Conservation (phyloP, 257 asterid species). For the Solanum tarijense region DNA sequence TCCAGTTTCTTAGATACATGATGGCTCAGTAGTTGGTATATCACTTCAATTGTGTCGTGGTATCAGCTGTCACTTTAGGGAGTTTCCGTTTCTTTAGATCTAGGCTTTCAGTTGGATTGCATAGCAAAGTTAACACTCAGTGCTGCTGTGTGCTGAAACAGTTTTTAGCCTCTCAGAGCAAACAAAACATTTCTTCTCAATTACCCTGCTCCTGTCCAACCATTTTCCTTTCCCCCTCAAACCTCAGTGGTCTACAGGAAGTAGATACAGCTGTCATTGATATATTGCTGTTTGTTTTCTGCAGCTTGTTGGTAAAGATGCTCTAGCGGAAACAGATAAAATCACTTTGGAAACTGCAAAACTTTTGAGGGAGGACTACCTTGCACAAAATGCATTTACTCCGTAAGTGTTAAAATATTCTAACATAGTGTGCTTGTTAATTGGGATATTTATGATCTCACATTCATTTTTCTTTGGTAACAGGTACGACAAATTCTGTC, state of each 20-base stretch:
- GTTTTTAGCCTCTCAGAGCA: not conserved
- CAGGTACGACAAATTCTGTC: slow-evolving; percentile 91
- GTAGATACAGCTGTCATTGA: not conserved
- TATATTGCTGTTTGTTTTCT: slow-evolving; percentile 11
- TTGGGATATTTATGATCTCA: not conserved
- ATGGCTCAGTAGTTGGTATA: not conserved
- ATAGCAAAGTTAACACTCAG: not conserved
- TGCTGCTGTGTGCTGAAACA: not conserved
- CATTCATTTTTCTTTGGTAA: slow-evolving; percentile 1
- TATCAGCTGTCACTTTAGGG: not conserved
- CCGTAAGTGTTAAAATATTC: slow-evolving; percentile 37
- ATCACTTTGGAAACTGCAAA: slow-evolving; percentile 93
- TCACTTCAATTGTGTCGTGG: not conserved
- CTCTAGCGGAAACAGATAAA: slow-evolving; percentile 91
- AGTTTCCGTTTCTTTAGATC: not conserved
- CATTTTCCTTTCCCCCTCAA: not conserved
- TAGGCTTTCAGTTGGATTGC: not conserved
- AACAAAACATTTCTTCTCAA: not conserved
- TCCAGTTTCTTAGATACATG: not conserved
- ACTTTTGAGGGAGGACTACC: slow-evolving; percentile 97
- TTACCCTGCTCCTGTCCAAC: not conserved
- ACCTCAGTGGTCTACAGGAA: not conserved
- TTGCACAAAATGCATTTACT: slow-evolving; percentile 96
- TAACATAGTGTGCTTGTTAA: not conserved
- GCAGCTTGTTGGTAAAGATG: slow-evolving; percentile 98